Conservation (phyloP, 306 rosid species). For the Acmispon strigosus region DNA sequence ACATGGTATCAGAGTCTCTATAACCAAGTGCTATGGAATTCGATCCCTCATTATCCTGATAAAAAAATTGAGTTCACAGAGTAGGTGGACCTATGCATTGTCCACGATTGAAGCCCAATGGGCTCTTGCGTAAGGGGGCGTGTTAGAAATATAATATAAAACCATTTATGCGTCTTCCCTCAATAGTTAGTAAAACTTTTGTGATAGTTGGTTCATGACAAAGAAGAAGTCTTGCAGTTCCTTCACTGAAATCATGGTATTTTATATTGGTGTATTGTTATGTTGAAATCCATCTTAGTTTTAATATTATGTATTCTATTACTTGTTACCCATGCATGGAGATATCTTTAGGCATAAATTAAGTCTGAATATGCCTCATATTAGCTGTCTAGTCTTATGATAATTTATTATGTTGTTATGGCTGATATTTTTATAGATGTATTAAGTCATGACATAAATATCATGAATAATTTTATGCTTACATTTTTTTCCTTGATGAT, state of each 20-base stretch:
- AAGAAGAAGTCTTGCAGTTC: not conserved
- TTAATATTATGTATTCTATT: not conserved
- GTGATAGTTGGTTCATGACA: not conserved
- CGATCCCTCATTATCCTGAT: no score
- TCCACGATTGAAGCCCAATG: no score
- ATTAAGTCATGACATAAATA: not conserved
- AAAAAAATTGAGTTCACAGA: no score
- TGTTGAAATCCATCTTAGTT: not conserved
- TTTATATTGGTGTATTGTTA: not conserved
- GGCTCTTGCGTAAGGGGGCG: no score
- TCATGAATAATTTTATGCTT: not conserved
- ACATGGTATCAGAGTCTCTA: no score
- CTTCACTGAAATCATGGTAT: not conserved
- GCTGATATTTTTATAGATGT: not conserved
- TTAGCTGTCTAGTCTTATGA: not conserved
- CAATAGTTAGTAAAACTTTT: no score
- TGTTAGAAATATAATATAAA: no score
- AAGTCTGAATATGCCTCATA: not conserved
- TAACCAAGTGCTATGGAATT: no score
- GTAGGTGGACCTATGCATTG: no score
- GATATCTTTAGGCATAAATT: not conserved
- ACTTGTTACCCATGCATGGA: not conserved
- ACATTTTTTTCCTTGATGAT: constrained; percentile 9
- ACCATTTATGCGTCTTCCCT: no score
- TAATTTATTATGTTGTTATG: not conserved